phyloP scores from a whole-genome alignment of 305 asterid species.

The Fraxinus paxiana region DNA sequence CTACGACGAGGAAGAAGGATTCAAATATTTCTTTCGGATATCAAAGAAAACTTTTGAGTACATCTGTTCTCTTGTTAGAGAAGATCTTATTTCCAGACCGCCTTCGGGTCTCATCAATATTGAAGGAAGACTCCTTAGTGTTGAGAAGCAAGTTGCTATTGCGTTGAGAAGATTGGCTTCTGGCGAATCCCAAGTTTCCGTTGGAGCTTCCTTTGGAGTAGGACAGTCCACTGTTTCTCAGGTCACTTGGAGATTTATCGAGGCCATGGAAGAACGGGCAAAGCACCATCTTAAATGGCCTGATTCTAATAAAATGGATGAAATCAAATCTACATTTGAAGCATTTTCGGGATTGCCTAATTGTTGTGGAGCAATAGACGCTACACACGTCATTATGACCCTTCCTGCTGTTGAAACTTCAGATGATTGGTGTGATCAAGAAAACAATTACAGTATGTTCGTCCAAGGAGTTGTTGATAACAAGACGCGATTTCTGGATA shows the following conservation, averaged over 20 bases:
- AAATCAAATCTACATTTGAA: slow-evolving; percentile 56
- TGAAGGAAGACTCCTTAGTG: slow-evolving; percentile 94
- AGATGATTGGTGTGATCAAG: slow-evolving; percentile 92
- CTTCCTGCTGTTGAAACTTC: slow-evolving; percentile 94
- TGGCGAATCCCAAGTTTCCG: slow-evolving; percentile 94
- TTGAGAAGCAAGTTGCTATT: slow-evolving; percentile 95
- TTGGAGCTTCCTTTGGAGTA: slow-evolving; percentile 96
- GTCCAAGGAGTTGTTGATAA: slow-evolving; percentile 80
- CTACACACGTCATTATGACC: slow-evolving; percentile 86
- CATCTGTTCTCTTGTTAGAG: slow-evolving; percentile 86
- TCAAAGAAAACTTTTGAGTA: slow-evolving; percentile 78
- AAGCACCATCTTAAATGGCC: slow-evolving; percentile 94
- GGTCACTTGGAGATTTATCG: slow-evolving; percentile 93
- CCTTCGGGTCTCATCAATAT: slow-evolving; percentile 98
- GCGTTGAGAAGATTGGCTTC: slow-evolving; percentile 88
- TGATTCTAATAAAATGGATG: slow-evolving; percentile 40
- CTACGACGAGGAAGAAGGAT: slow-evolving; percentile 68
- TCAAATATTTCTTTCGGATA: slow-evolving; percentile 76
- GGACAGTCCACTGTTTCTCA: slow-evolving; percentile 98
- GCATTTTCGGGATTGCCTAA: slow-evolving; percentile 60
- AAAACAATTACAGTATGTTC: slow-evolving; percentile 82
- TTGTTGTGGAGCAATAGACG: slow-evolving; percentile 87
- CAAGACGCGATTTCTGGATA: slow-evolving; percentile 65
- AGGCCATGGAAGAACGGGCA: slow-evolving; percentile 89
- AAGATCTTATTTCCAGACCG: slow-evolving; percentile 88